Percentiles rank a stretch among this genome's conserved stretches.
Conservation (phyloP, 148 eudicot species). For the Linanthus parryae region DNA sequence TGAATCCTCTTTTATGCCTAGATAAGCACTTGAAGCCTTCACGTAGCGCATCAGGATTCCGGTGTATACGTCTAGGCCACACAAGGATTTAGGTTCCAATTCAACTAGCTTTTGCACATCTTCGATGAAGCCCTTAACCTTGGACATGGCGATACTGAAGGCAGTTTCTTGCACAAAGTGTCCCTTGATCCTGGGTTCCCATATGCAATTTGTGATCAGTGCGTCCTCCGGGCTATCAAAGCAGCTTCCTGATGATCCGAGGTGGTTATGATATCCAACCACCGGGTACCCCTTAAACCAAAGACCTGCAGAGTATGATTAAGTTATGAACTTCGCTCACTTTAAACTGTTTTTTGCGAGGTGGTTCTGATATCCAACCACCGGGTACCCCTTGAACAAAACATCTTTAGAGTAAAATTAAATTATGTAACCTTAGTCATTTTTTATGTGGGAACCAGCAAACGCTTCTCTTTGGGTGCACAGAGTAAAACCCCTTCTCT, state of each 20-base stretch:
- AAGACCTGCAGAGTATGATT: slow-evolving; percentile 23
- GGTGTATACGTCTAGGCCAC: slow-evolving; percentile 47
- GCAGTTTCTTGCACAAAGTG: slow-evolving; percentile 54
- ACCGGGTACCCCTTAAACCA: slow-evolving; percentile 55
- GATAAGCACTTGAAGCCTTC: slow-evolving; percentile 54
- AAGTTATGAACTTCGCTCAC: not conserved
- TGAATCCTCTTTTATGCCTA: slow-evolving; percentile 61
- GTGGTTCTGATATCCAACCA: not conserved
- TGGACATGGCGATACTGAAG: slow-evolving; percentile 36
- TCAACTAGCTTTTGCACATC: slow-evolving; percentile 51
- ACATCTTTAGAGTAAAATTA: no score
- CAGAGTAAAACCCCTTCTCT: no score
- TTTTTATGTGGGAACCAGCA: no score
- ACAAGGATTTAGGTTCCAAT: slow-evolving; percentile 43
- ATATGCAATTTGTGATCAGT: slow-evolving; percentile 46
- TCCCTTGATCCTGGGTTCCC: slow-evolving; percentile 57
- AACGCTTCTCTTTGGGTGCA: no score
- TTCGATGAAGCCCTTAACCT: slow-evolving; percentile 45
- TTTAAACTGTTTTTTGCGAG: not conserved
- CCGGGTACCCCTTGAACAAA: not conserved
- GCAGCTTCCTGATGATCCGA: slow-evolving; percentile 70
- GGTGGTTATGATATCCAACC: slow-evolving; percentile 52
- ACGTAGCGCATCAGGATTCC: slow-evolving; percentile 77
- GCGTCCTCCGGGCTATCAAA: slow-evolving; percentile 27
- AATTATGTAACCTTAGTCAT: no score